A percentile compares a stretch with the other conserved stretches of the same genome.
Conservation (phyloP, 495 filamentous ascomycete species). For the Penicillium nucicola region DNA sequence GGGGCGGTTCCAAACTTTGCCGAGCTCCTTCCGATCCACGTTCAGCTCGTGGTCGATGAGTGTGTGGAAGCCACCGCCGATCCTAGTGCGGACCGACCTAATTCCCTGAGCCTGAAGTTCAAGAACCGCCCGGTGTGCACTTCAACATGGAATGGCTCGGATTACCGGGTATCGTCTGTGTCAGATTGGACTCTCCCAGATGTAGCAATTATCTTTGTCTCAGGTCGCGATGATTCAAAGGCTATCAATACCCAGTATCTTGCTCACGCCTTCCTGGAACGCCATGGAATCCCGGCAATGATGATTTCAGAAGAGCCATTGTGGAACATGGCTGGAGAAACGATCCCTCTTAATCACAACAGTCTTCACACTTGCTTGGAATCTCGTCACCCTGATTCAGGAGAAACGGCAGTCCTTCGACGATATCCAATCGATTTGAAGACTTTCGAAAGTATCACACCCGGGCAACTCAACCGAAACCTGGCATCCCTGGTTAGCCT, state of each 20-base stretch:
- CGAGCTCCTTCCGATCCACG: constrained; percentile 72
- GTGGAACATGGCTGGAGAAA: constrained; percentile 43
- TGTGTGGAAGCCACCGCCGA: constrained; percentile 55
- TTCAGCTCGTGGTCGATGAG: constrained; percentile 72
- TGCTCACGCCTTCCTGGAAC: constrained; percentile 60
- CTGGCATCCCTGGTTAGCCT: constrained; percentile 62
- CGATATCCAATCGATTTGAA: constrained; percentile 69
- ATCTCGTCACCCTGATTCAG: constrained; percentile 50
- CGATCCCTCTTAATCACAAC: constrained; percentile 47
- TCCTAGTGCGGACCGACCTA: constrained; percentile 36
- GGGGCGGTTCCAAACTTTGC: constrained; percentile 53
- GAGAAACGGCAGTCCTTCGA: constrained; percentile 48
- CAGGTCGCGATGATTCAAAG: constrained; percentile 48
- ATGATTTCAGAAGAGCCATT: constrained; percentile 61
- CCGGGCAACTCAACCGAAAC: constrained; percentile 71
- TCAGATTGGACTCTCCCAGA: constrained; percentile 65
- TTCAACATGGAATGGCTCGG: constrained; percentile 44
- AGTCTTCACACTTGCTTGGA: constrained; percentile 69
- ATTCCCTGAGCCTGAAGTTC: constrained; percentile 53
- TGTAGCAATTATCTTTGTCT: constrained; percentile 66
- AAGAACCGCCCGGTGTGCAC: constrained; percentile 51
- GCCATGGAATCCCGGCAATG: constrained; percentile 64
- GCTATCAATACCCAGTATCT: constrained; percentile 49
- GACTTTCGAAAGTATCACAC: constrained; percentile 70
- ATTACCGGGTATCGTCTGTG: constrained; percentile 43